Evolutionary conservation across 106 monocot species (phyloP).

Genomic region (Allium sativum): DNA sequence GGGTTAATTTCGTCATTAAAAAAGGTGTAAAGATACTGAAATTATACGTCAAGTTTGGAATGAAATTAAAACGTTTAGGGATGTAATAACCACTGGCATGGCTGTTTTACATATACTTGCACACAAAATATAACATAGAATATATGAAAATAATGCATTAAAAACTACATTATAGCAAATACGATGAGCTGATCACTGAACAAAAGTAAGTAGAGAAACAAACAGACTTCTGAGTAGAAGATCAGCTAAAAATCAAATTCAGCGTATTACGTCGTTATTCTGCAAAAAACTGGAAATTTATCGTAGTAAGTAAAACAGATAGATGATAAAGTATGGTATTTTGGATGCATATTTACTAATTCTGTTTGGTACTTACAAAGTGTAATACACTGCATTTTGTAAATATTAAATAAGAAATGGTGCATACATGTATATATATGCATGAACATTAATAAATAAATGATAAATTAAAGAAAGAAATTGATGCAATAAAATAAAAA

Average conservation of each 20-base stretch:
- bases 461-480: too few relatives aligned
- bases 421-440: too few relatives aligned
- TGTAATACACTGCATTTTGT: too few relatives aligned
- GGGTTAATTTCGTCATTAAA: too few relatives aligned
- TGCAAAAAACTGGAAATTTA: conserved; percentile 49
- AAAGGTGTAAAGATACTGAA: conserved; percentile 1
- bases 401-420: too few relatives aligned
- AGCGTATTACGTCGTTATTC: conserved; percentile 57
- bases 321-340: too few relatives aligned
- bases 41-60: conserved; percentile 37
- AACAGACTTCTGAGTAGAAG: conserved; percentile 51
- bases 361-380: conserved; percentile 53
- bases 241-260: conserved; percentile 37
- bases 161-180: too few relatives aligned
- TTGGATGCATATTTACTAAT: too few relatives aligned
- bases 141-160: conserved; percentile 1
- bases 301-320: too few relatives aligned
- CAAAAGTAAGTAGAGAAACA: conserved; percentile 7
- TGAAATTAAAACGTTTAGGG: conserved; percentile 39
- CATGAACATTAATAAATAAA: too few relatives aligned
- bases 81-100: conserved; percentile 65
- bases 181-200: too few relatives aligned
- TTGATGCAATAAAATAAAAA: too few relatives aligned
- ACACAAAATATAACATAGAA: not conserved
- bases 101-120: conserved; percentile 58